A percentile compares a stretch with the other conserved stretches of the same genome.
phyloP scores from a whole-genome alignment of 331 rosid species.

The Malus hybrid region DNA sequence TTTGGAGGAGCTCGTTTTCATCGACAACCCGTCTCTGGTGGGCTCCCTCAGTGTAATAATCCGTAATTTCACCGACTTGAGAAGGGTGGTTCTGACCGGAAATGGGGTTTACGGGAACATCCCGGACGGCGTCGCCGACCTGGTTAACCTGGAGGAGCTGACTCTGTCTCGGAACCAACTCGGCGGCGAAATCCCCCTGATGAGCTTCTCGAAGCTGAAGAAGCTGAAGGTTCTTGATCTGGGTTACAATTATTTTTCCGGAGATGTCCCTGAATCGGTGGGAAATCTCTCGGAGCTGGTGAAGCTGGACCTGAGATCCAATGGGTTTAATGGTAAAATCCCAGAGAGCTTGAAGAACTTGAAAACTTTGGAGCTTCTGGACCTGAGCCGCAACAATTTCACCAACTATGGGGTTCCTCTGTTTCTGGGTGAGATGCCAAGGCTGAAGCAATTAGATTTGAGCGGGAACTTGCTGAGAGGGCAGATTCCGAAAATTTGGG shows the following conservation, averaged over 20 bases:
- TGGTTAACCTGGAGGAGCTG: conserved; percentile 45
- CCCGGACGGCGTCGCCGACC: conserved; percentile 13
- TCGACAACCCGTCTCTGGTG: conserved; percentile 54
- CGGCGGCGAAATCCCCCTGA: conserved; percentile 32
- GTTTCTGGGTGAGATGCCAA: conserved; percentile 40
- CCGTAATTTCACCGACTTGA: conserved; percentile 35
- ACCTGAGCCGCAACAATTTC: conserved; percentile 58
- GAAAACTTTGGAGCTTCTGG: conserved; percentile 50
- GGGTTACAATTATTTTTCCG: conserved; percentile 37
- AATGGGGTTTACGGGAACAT: conserved; percentile 49
- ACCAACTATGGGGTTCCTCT: conserved; percentile 57
- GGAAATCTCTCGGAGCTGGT: conserved; percentile 42
- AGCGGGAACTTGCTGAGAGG: conserved; percentile 75
- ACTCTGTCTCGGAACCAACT: conserved; percentile 54
- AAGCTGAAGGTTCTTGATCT: conserved; percentile 61
- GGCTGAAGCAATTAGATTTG: conserved; percentile 52
- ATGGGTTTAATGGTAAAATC: conserved; percentile 42
- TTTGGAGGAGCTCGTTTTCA: conserved; percentile 59
- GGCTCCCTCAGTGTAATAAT: conserved; percentile 23
- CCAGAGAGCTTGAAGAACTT: conserved; percentile 39
- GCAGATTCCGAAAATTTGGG: conserved; percentile 67
- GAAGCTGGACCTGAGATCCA: conserved; percentile 63
- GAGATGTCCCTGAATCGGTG: conserved; percentile 28
- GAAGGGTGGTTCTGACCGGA: conserved; percentile 45
- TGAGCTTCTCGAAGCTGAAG: conserved; percentile 24